Conservation (phyloP, 2,329 filamentous ascomycete genomes). For the Chaetomiaceae sp. region DNA sequence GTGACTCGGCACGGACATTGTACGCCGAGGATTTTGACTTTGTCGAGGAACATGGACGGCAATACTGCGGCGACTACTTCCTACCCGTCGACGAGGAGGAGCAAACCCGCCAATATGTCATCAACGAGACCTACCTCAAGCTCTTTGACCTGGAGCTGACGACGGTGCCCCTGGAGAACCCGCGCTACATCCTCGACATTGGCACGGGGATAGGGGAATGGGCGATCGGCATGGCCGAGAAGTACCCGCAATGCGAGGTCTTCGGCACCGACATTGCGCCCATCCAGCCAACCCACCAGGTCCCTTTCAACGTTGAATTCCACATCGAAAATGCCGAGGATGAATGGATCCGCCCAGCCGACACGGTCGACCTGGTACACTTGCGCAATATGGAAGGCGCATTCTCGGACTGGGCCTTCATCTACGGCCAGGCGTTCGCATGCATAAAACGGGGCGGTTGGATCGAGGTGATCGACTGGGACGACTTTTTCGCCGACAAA, state of each 20-base stretch:
- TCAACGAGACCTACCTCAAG: constrained; percentile 33
- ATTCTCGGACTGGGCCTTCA: constrained; percentile 52
- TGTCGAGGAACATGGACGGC: constrained; percentile 50
- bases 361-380: constrained; percentile 55
- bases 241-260: constrained; percentile 51
- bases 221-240: constrained; percentile 51
- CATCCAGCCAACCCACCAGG: constrained; percentile 49
- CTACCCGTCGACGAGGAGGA: constrained; percentile 58
- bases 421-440: constrained; percentile 50
- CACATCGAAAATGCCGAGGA: constrained; percentile 56
- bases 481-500: constrained; percentile 39
- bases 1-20: constrained; percentile 32
- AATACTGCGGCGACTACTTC: constrained; percentile 56
- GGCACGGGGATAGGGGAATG: constrained; percentile 55
- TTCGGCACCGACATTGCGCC: constrained; percentile 57
- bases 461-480: constrained; percentile 54
- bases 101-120: constrained; percentile 34
- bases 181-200: constrained; percentile 50
- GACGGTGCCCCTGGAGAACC: constrained; percentile 34
- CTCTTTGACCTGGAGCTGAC: constrained; percentile 33
- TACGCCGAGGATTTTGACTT: constrained; percentile 42
- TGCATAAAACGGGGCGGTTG: constrained; percentile 55
- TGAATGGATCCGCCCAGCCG: constrained; percentile 51
- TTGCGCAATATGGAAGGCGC: constrained; percentile 53
- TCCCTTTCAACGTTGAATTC: constrained; percentile 56